Evolutionary conservation across 2,329 filamentous ascomycete species (phyloP).

Genomic region (Microdochium bolleyi): DNA sequence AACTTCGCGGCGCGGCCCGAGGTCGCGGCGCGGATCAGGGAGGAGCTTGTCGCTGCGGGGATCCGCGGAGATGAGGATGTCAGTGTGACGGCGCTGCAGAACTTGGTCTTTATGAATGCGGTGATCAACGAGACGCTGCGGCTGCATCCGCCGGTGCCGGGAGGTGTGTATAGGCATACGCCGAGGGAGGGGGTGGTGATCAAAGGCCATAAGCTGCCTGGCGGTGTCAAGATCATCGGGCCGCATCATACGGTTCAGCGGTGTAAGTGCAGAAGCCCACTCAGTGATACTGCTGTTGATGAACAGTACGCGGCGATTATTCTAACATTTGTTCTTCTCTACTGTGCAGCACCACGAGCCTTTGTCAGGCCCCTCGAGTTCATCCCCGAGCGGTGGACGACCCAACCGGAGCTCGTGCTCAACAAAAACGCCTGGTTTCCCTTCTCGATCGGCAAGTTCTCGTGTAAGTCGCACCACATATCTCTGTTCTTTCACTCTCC

Average conservation of each 20-base stretch:
- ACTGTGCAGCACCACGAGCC: slow-evolving; percentile 5
- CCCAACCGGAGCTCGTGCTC: slow-evolving; percentile 4
- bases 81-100: slow-evolving; percentile 5
- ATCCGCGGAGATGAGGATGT: slow-evolving; percentile 6
- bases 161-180: slow-evolving; percentile 7
- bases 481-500: not conserved
- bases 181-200: slow-evolving; percentile 6
- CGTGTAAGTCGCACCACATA: slow-evolving; percentile 7
- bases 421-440: slow-evolving; percentile 8
- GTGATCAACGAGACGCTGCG: slow-evolving; percentile 10
- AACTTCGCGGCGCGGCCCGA: slow-evolving; percentile 4
- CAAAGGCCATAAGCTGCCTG: slow-evolving; percentile 6
- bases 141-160: slow-evolving; percentile 8
- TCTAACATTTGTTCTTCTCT: not conserved
- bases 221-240: slow-evolving; percentile 8
- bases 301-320: not conserved
- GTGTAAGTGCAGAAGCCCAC: slow-evolving; percentile 5
- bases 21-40: slow-evolving; percentile 3
- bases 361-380: slow-evolving; percentile 8
- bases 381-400: slow-evolving; percentile 11
- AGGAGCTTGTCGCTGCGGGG: slow-evolving; percentile 5
- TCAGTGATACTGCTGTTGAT: not conserved
- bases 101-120: slow-evolving; percentile 6
- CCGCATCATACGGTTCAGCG: slow-evolving; percentile 7
- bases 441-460: slow-evolving; percentile 8